Evolutionary conservation across 2,329 filamentous ascomycete genomes (phyloP), one percentile per base, ranked within the genome.

Genomic region (Myriangium duriaei): DNA sequence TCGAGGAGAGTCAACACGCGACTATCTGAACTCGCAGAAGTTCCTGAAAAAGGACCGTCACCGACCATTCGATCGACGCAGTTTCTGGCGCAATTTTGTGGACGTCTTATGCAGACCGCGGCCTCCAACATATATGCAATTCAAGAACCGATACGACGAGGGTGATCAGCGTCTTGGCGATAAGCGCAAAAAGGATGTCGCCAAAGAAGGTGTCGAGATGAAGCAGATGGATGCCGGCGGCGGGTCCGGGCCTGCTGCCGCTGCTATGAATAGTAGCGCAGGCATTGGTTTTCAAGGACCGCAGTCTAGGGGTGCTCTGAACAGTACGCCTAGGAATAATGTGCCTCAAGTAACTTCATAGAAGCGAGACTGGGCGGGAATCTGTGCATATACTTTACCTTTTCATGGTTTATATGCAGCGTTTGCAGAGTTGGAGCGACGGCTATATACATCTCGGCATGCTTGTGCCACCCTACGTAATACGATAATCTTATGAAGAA

Each of bases 11-110:
- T 98, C 88, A 0, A 98, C 91, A 1, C 72, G 91, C 49, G 91
- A 98, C 60, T 95, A 94, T 57, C 75, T 98, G 47, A 94, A 93
- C 61, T 87, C 82, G 4, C 85, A 94, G 61, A 96, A 96, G 59
- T 96, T 98, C 56, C 66, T 80, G 45, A 92, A 91, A 62, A 80
- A 81, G 50, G 88, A 98, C 56, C 76, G 91, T 10, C 92, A 94
- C 59, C 71, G 87, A 30, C 85, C 91, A 1, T 98, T 93, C 51
- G 87, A 77, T 2, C 86, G 92, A 53, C 79, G 77, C 24, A 80
- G 67, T 47, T 65, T 80, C 33, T 59, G 81, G 51, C 79, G 71
- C 51, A 98, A 98, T 59, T 86, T 83, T 72, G 59, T 82, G 26
- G 72, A 78, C 5, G 86, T 95, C 10, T 67, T 96, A 34, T 79